Percentiles rank a stretch among this genome's conserved stretches.
Evolutionary conservation across 768 basidiomycete genomes (phyloP).

Genomic region (Amanita phalloides): DNA sequence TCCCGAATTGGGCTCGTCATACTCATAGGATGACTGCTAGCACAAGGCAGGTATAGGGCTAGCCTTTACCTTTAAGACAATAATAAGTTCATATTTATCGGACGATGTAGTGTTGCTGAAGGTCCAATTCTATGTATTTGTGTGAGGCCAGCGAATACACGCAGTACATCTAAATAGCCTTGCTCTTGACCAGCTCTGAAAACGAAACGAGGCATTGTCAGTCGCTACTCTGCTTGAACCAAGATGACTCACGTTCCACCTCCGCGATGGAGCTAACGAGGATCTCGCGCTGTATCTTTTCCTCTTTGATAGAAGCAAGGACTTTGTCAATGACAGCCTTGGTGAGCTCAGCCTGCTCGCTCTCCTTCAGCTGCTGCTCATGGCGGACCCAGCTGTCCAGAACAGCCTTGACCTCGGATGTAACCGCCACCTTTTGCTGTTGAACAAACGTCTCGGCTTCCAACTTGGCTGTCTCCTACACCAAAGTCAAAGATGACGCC

Average conservation of each 20-base stretch:
- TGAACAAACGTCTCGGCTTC: slow-evolving; percentile 88
- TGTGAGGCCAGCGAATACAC: neutral
- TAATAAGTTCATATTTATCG: too few species aligned
- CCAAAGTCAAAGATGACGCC: neutral
- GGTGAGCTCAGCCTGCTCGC: slow-evolving; percentile 88
- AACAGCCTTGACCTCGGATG: slow-evolving; percentile 85
- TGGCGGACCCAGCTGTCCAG: slow-evolving; percentile 98
- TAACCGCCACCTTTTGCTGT: slow-evolving; percentile 78
- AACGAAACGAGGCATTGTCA: neutral
- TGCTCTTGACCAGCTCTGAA: slow-evolving; percentile 82
- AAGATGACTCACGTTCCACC: slow-evolving; percentile 74
- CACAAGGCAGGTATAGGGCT: too few species aligned
- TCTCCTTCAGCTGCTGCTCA: slow-evolving; percentile 95
- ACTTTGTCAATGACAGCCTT: slow-evolving; percentile 86
- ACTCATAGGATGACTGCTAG: too few species aligned
- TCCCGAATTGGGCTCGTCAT: too few species aligned
- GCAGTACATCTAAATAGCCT: slow-evolving; percentile 59
- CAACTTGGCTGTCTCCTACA: slow-evolving; percentile 82
- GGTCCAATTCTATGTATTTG: too few species aligned
- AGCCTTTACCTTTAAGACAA: too few species aligned
- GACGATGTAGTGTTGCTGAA: too few species aligned
- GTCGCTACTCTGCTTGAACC: neutral
- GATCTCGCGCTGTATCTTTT: slow-evolving; percentile 84
- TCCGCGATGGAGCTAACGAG: slow-evolving; percentile 71
- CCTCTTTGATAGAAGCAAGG: slow-evolving; percentile 69